phyloP scores from a whole-genome alignment of 2,329 filamentous ascomycete species.

The Aspergillus fructus region DNA sequence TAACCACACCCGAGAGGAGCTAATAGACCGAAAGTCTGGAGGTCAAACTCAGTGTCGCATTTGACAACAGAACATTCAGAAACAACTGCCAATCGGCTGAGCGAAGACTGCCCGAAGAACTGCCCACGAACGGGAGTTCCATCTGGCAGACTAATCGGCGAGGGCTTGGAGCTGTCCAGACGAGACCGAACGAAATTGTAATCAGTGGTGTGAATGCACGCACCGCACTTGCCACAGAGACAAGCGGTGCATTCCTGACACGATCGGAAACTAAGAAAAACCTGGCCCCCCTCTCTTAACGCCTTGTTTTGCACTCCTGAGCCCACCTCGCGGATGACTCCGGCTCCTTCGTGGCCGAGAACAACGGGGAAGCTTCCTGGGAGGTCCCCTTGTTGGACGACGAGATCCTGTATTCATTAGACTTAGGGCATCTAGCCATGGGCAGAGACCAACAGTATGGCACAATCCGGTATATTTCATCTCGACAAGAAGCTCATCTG shows the following conservation, averaged over 20 bases:
- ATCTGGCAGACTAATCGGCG: slow-evolving; percentile 20
- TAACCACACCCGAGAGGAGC: slow-evolving; percentile 34
- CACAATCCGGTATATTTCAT: slow-evolving; percentile 39
- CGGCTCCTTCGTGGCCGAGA: slow-evolving; percentile 28
- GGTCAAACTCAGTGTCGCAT: slow-evolving; percentile 6
- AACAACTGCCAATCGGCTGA: slow-evolving; percentile 33
- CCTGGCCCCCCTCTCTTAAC: slow-evolving; percentile 28
- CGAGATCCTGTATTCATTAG: slow-evolving; percentile 22
- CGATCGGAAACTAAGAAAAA: slow-evolving; percentile 27
- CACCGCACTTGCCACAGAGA: slow-evolving; percentile 16
- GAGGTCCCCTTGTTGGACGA: slow-evolving; percentile 23
- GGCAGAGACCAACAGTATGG: slow-evolving; percentile 23
- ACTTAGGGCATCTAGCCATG: neutral
- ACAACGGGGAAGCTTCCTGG: slow-evolving; percentile 26
- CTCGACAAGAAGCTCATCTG: slow-evolving; percentile 34
- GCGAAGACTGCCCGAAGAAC: slow-evolving; percentile 38
- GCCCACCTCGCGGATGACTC: slow-evolving; percentile 1
- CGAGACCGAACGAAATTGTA: slow-evolving; percentile 28
- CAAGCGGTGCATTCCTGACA: slow-evolving; percentile 26
- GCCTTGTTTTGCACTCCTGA: neutral
- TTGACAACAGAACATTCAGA: slow-evolving; percentile 31
- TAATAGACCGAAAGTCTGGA: slow-evolving; percentile 22
- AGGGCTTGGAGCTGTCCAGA: slow-evolving; percentile 16
- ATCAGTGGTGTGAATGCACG: slow-evolving; percentile 20
- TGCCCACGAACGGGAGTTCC: slow-evolving; percentile 24